Evolutionary conservation across 2,329 filamentous ascomycete genomes (phyloP).

Genomic region (Ramularia endophylla): DNA sequence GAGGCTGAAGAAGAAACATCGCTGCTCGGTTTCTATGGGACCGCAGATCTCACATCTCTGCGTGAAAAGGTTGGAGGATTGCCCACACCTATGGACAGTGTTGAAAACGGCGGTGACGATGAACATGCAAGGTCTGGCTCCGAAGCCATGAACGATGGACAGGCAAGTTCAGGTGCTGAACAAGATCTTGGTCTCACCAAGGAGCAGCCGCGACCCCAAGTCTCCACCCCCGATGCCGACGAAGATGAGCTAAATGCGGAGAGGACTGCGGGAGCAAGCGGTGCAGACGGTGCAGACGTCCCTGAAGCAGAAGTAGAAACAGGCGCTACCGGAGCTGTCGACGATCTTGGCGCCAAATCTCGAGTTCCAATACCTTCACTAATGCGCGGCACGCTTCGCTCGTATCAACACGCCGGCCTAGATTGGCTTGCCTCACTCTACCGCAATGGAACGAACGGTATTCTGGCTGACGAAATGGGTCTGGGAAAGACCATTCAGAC

Average conservation of each 20-base stretch:
- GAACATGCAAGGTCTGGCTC: slow-evolving; percentile 16
- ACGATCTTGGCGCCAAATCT: slow-evolving; percentile 12
- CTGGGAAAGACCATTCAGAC: too few species aligned
- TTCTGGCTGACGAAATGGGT: too few species aligned
- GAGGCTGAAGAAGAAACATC: slow-evolving; percentile 21
- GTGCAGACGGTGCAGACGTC: slow-evolving; percentile 18
- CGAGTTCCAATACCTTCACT: slow-evolving; percentile 55
- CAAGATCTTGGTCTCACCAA: slow-evolving; percentile 2
- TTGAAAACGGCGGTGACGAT: slow-evolving; percentile 23
- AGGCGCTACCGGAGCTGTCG: too few species aligned
- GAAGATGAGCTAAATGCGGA: neutral
- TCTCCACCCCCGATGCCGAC: neutral
- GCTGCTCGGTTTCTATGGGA: slow-evolving; percentile 25
- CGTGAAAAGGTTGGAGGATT: slow-evolving; percentile 25
- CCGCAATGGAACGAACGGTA: slow-evolving; percentile 87
- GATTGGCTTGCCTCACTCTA: slow-evolving; percentile 96
- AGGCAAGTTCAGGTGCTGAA: slow-evolving; percentile 13
- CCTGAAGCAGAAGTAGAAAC: slow-evolving; percentile 16
- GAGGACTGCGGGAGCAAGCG: slow-evolving; percentile 12
- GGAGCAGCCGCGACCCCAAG: too few species aligned
- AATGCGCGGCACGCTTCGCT: slow-evolving; percentile 80
- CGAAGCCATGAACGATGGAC: slow-evolving; percentile 14
- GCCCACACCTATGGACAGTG: slow-evolving; percentile 29
- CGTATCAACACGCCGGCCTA: slow-evolving; percentile 92
- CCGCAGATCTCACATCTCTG: slow-evolving; percentile 22